phyloP scores from a whole-genome alignment of 192 early-diverging fungal species.

The Backusella macrospora region DNA sequence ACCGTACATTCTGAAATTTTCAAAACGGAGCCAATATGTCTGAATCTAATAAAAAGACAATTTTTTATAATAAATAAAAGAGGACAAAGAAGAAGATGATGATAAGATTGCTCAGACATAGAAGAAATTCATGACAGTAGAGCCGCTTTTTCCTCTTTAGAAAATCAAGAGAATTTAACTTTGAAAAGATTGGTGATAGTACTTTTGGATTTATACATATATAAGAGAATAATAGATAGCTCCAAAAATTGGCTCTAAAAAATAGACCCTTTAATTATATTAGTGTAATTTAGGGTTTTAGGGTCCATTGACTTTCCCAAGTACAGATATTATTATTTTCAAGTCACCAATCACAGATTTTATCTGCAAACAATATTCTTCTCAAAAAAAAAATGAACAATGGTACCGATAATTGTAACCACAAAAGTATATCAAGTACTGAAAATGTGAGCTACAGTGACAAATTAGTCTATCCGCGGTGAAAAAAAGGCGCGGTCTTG shows the following conservation, averaged over 20 bases:
- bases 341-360: neutral
- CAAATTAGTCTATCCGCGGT: neutral
- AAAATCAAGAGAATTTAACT: too few species aligned
- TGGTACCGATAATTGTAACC: neutral
- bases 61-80: too few species aligned
- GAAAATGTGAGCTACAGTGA: neutral
- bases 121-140: too few species aligned
- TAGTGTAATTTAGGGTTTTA: slow-evolving; percentile 6
- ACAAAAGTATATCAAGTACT: neutral
- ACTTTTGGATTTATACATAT: too few species aligned
- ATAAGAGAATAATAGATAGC: too few species aligned
- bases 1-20: too few species aligned
- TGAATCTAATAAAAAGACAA: too few species aligned
- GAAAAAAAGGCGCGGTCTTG: neutral
- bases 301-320: slow-evolving; percentile 6
- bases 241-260: neutral
- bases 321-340: neutral
- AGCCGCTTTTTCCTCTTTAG: too few species aligned
- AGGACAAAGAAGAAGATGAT: too few species aligned
- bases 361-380: neutral
- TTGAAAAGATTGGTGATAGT: too few species aligned
- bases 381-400: neutral
- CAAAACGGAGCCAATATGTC: too few species aligned
- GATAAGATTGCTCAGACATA: too few species aligned
- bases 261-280: slow-evolving; percentile 11